Conservation (phyloP, 805 yeast genomes). For the Yarrowia hollandica region DNA sequence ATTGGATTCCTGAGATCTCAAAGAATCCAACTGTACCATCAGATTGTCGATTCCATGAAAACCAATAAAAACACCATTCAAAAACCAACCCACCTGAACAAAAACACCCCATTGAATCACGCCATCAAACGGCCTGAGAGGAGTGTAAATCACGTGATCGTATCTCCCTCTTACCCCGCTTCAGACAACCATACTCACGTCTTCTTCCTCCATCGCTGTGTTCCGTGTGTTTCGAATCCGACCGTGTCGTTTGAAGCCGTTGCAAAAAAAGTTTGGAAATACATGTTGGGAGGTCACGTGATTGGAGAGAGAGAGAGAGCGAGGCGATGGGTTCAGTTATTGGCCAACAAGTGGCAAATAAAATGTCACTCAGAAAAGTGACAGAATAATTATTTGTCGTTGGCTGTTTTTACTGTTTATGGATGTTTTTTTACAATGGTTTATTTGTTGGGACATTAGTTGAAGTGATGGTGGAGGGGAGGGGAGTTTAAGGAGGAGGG, state of each 20-base stretch:
- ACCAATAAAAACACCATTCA: background rate
- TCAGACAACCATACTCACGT: background rate
- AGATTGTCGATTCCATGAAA: background rate
- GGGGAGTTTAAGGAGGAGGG: too few relatives aligned
- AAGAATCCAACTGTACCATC: background rate
- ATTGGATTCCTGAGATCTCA: background rate
- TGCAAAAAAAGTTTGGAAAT: conserved; percentile 1
- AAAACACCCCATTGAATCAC: background rate
- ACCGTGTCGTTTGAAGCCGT: background rate
- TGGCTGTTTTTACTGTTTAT: too few relatives aligned
- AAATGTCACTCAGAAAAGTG: too few relatives aligned
- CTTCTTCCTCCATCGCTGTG: conserved; percentile 13
- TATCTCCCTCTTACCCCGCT: too few relatives aligned
- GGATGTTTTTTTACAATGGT: too few relatives aligned
- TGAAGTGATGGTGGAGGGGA: too few relatives aligned
- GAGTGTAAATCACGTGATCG: background rate
- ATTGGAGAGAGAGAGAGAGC: background rate
- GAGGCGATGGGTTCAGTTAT: too few relatives aligned
- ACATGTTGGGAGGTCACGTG: conserved; percentile 23
- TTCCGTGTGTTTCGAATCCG: background rate
- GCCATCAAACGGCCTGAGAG: too few relatives aligned
- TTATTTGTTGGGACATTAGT: too few relatives aligned
- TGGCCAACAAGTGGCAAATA: too few relatives aligned
- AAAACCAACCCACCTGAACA: background rate
- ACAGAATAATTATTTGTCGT: too few relatives aligned